phyloP scores from a whole-genome alignment of 2,329 filamentous ascomycete species.

The Nemania sp. region DNA sequence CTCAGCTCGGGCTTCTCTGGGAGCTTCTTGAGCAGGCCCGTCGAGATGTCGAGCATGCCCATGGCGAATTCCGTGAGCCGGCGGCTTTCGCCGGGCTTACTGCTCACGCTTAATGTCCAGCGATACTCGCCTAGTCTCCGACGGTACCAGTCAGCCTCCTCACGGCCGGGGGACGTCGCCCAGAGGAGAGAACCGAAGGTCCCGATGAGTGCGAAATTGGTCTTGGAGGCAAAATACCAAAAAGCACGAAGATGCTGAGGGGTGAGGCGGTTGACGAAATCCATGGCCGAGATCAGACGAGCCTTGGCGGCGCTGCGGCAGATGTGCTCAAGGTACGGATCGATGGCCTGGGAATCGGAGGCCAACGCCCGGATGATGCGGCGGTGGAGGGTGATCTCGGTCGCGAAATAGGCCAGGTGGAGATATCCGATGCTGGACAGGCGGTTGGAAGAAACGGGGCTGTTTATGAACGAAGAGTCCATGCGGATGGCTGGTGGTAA shows the following conservation, averaged over 20 bases:
- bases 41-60: slow-evolving; percentile 80
- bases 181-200: slow-evolving; percentile 92
- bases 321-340: slow-evolving; percentile 89
- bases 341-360: slow-evolving; percentile 61
- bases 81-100: slow-evolving; percentile 72
- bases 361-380: slow-evolving; percentile 87
- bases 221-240: slow-evolving; percentile 90
- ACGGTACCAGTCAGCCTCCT: slow-evolving; percentile 94
- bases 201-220: slow-evolving; percentile 93
- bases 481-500: slow-evolving; percentile 74
- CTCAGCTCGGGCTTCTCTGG: slow-evolving; percentile 78
- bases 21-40: slow-evolving; percentile 74
- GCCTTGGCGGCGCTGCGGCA: slow-evolving; percentile 95
- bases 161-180: slow-evolving; percentile 86
- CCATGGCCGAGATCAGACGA: slow-evolving; percentile 93
- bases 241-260: slow-evolving; percentile 89
- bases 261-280: slow-evolving; percentile 93
- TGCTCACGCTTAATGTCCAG: slow-evolving; percentile 91
- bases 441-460: slow-evolving; percentile 56
- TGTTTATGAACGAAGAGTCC: slow-evolving; percentile 66
- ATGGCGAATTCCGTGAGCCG: slow-evolving; percentile 77
- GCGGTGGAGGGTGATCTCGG: slow-evolving; percentile 92
- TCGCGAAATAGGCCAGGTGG: slow-evolving; percentile 92
- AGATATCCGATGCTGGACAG: slow-evolving; percentile 79
- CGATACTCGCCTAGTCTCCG: slow-evolving; percentile 87